Evolutionary conservation across 352 stramenopile genomes (phyloP).

Genomic region (Phytophthora aleatoria): DNA sequence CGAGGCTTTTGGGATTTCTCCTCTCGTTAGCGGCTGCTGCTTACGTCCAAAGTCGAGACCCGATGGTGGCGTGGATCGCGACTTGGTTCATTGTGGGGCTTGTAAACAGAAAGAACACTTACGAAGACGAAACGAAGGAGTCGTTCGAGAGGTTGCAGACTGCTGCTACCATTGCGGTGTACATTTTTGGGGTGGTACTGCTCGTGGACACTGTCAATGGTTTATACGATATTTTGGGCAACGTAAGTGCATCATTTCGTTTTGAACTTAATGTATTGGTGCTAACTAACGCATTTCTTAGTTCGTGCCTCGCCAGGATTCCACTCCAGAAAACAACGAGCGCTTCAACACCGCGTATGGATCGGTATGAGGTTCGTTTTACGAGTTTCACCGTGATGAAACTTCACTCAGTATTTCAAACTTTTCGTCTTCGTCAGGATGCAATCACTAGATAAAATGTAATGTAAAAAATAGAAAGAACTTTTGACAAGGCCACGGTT

Average conservation of each 20-base stretch:
- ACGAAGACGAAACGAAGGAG: conserved; percentile 33
- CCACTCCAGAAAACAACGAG: not conserved
- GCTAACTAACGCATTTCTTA: too few species aligned
- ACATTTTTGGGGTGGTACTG: not conserved
- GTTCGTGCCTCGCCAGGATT: not conserved
- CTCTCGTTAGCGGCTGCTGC: not conserved
- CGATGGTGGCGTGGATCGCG: conserved; percentile 27
- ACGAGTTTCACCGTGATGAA: too few species aligned
- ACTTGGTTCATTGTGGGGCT: conserved; percentile 35
- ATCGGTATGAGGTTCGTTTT: not conserved
- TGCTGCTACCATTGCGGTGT: not conserved
- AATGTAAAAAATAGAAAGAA: too few species aligned
- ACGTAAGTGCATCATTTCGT: not conserved
- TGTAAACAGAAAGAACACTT: conserved; percentile 16
- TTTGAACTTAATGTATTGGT: not conserved
- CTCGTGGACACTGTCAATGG: not conserved
- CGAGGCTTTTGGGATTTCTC: not conserved
- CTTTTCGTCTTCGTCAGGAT: too few species aligned
- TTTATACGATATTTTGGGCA: not conserved
- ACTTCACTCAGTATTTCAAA: too few species aligned
- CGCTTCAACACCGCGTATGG: not conserved
- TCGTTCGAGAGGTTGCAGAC: conserved; percentile 19
- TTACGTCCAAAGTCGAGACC: conserved; percentile 26
- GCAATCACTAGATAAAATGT: too few species aligned
- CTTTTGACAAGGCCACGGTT: not conserved